Conservation (phyloP, 768 basidiomycete species). For the Psilocybe cubensis region DNA sequence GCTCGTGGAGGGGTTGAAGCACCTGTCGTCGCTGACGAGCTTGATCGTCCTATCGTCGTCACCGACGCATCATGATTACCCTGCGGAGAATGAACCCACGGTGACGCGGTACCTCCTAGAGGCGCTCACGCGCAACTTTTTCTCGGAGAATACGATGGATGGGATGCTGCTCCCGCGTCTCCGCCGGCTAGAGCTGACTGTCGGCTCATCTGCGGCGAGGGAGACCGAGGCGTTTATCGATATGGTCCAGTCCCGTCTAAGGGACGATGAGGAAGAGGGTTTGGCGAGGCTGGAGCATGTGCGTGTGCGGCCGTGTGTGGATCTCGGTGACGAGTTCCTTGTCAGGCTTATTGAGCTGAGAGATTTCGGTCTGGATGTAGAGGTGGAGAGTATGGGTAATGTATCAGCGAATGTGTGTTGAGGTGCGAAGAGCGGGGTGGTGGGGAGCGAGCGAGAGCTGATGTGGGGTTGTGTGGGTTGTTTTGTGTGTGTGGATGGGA, state of each 20-base stretch:
- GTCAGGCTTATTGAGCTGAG: constrained; percentile 29
- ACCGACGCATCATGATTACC: neutral
- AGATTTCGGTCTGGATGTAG: constrained; percentile 27
- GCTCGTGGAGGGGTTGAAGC: constrained; percentile 35
- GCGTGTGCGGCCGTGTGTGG: constrained; percentile 26
- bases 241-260: constrained; percentile 38
- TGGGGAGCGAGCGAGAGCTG: neutral
- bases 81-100: constrained; percentile 24
- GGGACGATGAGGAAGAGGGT: constrained; percentile 21
- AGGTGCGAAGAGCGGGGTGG: constrained; percentile 7
- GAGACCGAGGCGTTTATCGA: constrained; percentile 35
- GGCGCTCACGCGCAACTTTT: constrained; percentile 38
- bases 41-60: constrained; percentile 37
- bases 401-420: neutral
- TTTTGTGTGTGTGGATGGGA: neutral
- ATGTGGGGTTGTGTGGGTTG: neutral
- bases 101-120: constrained; percentile 37
- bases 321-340: constrained; percentile 28
- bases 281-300: constrained; percentile 30
- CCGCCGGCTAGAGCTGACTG: constrained; percentile 39
- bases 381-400: constrained; percentile 16
- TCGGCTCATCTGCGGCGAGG: constrained; percentile 32
- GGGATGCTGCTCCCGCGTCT: constrained; percentile 36
- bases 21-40: constrained; percentile 34
- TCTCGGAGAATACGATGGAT: constrained; percentile 27